These are phyloP conservation scores for Arthrobotrys musiformis DNA, from an alignment of 2,329 filamentous ascomycete species.

Conservation along the genomic window DNA sequence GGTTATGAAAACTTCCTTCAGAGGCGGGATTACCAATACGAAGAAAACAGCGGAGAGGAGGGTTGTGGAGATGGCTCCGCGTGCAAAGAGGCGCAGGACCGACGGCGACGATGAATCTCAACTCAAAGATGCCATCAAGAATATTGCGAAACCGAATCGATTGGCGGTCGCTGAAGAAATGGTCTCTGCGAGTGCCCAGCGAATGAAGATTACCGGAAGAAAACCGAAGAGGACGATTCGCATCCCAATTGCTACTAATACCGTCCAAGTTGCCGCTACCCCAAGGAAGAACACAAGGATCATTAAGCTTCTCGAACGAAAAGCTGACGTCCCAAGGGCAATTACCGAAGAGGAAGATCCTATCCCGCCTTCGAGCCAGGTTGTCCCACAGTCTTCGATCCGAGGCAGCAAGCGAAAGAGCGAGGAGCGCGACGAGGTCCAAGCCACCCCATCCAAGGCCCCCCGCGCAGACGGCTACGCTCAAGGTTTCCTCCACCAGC, in stretches of 20 bases:
- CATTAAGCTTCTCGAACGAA: constrained; percentile 24
- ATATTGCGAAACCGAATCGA: constrained; percentile 79
- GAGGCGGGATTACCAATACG: constrained; percentile 51
- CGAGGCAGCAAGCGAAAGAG: constrained; percentile 16
- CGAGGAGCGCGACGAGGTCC: constrained; percentile 17
- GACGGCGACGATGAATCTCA: constrained; percentile 74
- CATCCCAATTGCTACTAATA: constrained; percentile 61
- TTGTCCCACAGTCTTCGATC: constrained; percentile 54
- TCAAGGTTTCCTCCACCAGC: constrained; percentile 26
- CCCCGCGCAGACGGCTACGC: constrained; percentile 22
- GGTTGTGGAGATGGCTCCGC: constrained; percentile 40
- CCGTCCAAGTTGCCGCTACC: constrained; percentile 59
- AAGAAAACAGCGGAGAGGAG: constrained; percentile 48
- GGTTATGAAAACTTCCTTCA: constrained; percentile 49
- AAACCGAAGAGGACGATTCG: constrained; percentile 68
- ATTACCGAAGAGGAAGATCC: constrained; percentile 47
- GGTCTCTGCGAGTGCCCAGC: constrained; percentile 74
- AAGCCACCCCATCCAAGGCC: constrained; percentile 46
- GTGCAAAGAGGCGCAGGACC: constrained; percentile 64
- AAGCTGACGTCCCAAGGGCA: constrained; percentile 17
- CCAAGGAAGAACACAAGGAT: constrained; percentile 57
- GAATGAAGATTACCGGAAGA: constrained; percentile 64
- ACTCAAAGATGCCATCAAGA: constrained; percentile 77
- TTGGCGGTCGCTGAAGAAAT: constrained; percentile 74
- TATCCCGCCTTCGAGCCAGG: constrained; percentile 42